Conservation (phyloP, 2,329 filamentous ascomycete genomes). For the Cytospora paraplurivora region DNA sequence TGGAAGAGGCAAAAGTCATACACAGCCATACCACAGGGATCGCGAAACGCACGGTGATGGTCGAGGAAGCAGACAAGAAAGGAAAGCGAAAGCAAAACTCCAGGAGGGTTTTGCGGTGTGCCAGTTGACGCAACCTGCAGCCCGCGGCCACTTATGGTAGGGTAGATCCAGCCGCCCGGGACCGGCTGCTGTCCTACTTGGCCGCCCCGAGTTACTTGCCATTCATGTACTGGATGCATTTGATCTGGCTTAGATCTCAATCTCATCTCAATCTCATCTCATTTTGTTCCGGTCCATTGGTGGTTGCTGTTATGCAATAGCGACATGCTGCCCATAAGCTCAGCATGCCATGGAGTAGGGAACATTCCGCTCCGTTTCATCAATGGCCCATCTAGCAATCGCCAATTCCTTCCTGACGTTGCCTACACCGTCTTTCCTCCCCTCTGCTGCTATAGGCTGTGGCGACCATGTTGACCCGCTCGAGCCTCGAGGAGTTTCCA, state of each 20-base stretch:
- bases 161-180: slow-evolving; percentile 10
- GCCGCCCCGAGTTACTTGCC: background rate
- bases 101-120: background rate
- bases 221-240: slow-evolving; percentile 7
- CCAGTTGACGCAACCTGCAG: background rate
- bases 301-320: slow-evolving; percentile 1
- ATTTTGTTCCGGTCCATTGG: slow-evolving; percentile 9
- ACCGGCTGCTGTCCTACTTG: slow-evolving; percentile 2
- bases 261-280: slow-evolving; percentile 26
- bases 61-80: background rate
- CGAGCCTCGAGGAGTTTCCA: background rate
- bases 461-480: background rate
- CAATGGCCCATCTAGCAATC: too few relatives aligned
- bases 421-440: background rate
- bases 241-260: slow-evolving; percentile 18
- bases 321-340: background rate
- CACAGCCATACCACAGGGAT: background rate
- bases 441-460: background rate
- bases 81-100: background rate
- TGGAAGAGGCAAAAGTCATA: background rate
- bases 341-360: too few relatives aligned
- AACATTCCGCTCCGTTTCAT: too few relatives aligned
- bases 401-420: too few relatives aligned
- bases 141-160: background rate
- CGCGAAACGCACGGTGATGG: background rate